phyloP scores from a whole-genome alignment of 192 early-diverging fungal genomes.

The Entrophospora sp. region DNA sequence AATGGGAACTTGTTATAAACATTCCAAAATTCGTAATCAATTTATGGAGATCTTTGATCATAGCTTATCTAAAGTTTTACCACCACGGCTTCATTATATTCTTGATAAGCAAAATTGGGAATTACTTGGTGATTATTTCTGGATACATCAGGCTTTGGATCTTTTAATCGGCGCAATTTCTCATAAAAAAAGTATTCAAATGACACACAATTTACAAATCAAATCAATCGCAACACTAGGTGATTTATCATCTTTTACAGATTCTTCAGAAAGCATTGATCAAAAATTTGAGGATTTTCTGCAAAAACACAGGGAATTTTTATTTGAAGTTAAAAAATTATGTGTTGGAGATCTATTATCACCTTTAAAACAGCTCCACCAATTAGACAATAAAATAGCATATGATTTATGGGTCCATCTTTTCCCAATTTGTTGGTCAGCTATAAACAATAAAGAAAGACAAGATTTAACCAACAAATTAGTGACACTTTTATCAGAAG shows the following conservation, averaged over 20 bases:
- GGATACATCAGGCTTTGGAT: slow-evolving; percentile 88
- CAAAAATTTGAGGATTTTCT: slow-evolving; percentile 36
- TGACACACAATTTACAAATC: slow-evolving; percentile 35
- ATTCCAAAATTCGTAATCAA: slow-evolving; percentile 67
- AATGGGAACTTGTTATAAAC: slow-evolving; percentile 73
- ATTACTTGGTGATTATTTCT: slow-evolving; percentile 71
- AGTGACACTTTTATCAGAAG: slow-evolving; percentile 79
- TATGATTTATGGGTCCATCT: slow-evolving; percentile 73
- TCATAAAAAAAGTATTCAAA: slow-evolving; percentile 28
- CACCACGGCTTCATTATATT: slow-evolving; percentile 77
- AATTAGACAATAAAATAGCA: slow-evolving; percentile 56
- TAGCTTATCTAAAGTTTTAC: slow-evolving; percentile 61
- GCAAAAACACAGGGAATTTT: slow-evolving; percentile 53
- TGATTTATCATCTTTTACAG: slow-evolving; percentile 5
- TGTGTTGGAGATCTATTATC: slow-evolving; percentile 39
- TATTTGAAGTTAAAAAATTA: slow-evolving; percentile 43
- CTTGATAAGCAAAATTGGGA: slow-evolving; percentile 96
- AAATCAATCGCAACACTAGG: slow-evolving; percentile 33
- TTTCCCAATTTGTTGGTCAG: slow-evolving; percentile 80
- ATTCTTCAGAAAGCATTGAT: slow-evolving; percentile 13
- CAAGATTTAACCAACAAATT: slow-evolving; percentile 79
- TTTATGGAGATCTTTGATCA: slow-evolving; percentile 79
- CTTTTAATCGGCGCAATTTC: slow-evolving; percentile 67
- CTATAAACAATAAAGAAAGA: slow-evolving; percentile 61
- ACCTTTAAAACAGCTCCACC: slow-evolving; percentile 57